Base-by-base conservation (phyloP, 208 protist genomes). In the Crithidia fasciculata region DNA sequence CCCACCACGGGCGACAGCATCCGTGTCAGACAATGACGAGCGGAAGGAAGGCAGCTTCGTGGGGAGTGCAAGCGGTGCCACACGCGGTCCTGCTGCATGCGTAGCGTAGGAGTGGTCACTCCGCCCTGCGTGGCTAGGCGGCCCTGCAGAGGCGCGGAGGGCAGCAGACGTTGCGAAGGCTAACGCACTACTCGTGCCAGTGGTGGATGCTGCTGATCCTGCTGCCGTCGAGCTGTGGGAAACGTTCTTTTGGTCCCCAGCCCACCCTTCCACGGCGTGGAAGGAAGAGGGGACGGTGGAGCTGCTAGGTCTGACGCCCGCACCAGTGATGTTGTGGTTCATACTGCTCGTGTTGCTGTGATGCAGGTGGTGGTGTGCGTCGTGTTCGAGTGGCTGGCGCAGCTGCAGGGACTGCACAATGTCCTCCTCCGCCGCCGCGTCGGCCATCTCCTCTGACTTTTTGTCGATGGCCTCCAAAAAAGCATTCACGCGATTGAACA, bases 401-500 rank as follows among this genome's bases (percentile, higher is more conserved):
- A 61, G 50, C 15, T 58, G 39, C 16, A 44, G 39, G 43, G 73
- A 43, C 13, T 37, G 73, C 12, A 60, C 66, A 18, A 72, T 53
- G 52, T 68, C 69, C 12, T 74, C 19, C 41, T 74, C 70, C 28
- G 76, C 76, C 4, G 63, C 76, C 2, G 62, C 75, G 54, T 77
- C 60, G 37, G 66, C 74, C 56, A 74, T 65, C 63, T 67, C 73
- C 55, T 74, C 72, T 37, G 74, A 71, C 64, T 83, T 74, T 18
- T 84, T 69, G 52, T 84, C 81, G n/a, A 87, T 76, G n/a, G 84
- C 78, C 63, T 84, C 82, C n/a, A 78, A 16, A 9, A 80, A 71
- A 45, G 74, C 74, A 28, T 66, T 71, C 28, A 80, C 74, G 12
- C 74, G 68, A 37, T 56, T 74, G 55, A 80, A 66, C 74, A 80